Percentiles rank a stretch among this genome's conserved stretches.
Evolutionary conservation across 2,329 filamentous ascomycete genomes (phyloP).

Genomic region (Neonectria sp.): DNA sequence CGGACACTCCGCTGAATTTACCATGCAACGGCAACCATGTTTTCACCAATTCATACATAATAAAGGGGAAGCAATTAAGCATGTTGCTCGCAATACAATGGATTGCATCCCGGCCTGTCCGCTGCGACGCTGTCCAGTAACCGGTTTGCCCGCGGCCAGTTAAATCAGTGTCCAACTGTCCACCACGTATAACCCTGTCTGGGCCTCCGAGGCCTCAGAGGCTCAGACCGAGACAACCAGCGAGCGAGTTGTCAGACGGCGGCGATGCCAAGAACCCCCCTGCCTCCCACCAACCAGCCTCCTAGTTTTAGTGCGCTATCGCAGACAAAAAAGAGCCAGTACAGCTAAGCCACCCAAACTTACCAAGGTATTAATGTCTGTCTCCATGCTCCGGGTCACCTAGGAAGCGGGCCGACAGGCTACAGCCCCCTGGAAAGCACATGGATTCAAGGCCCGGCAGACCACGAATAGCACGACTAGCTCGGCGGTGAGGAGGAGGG

Average conservation of each 20-base stretch:
- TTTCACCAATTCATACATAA: not conserved
- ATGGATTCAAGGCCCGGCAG: constrained; percentile 22
- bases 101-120: not conserved
- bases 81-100: not conserved
- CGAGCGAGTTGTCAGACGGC: constrained; percentile 7
- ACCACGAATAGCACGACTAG: constrained; percentile 30
- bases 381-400: not conserved
- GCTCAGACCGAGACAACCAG: not conserved
- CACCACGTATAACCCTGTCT: constrained; percentile 26
- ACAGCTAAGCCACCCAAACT: not conserved
- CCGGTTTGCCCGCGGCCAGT: not conserved
- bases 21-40: not conserved
- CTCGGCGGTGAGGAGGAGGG: constrained; percentile 29
- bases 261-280: constrained; percentile 3
- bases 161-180: constrained; percentile 1
- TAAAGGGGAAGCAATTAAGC: constrained; percentile 11
- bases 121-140: too few relatives aligned
- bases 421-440: constrained; percentile 17
- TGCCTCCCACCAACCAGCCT: constrained; percentile 9
- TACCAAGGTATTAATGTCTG: constrained; percentile 24
- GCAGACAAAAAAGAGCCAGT: constrained; percentile 10
- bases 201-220: constrained; percentile 19
- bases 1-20: not conserved
- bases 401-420: constrained; percentile 24
- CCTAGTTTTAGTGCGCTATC: constrained; percentile 6